Base-by-base conservation (phyloP, 2,329 filamentous ascomycete species). In the Fusarium concolor region DNA sequence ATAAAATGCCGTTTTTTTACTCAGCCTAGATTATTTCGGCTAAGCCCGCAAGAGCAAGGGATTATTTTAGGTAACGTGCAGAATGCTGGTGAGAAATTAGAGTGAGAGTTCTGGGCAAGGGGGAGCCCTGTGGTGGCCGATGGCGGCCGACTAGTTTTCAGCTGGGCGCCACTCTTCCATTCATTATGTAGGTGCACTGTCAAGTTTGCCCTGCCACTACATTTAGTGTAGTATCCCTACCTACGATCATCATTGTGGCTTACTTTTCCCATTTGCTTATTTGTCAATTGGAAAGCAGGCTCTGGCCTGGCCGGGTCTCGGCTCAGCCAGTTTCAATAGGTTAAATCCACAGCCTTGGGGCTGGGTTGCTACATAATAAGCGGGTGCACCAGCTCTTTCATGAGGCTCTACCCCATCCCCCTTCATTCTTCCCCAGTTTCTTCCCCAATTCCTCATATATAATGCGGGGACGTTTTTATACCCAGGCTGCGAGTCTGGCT, bases 61-160 rank as follows among this genome's bases (percentile, higher is more conserved):
- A 9, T 12, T 7, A 5, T 15, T 38, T 29, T 29, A 24, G 43
- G 10, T 10, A 12, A 9, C 4, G 18, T n/a, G 50, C 44, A 33
- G 31, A 10, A 33, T 29, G 35, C 38, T 12, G 29, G 58, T 65
- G 51, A 58, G 58, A 63, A 65, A 58, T 53, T 65, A 65, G 62
- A 17, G 9, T 22, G 31, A 8, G 31, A 33, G 31, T 14, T 15
- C 9, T 7, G 10, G 20, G 26, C 5, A 31, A 39, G 44, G 31
- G 22, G 31, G 18, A 54, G 50, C 28, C 29, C n/a, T 35, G 29
- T 35, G 46, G 39, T 26, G 11, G 6, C 29, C 22, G 14, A 14
- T 8, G 24, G n/a, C 26, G 43, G 44, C 17, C 3, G 12, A 12
- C 43, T 47, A 53, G 18, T 55, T 67, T 67, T 54, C 52, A 67